Evolutionary conservation across 805 yeast species (phyloP), one percentile per base, ranked within the genome.

Genomic region (Saccharomycopsis fibuligera): DNA sequence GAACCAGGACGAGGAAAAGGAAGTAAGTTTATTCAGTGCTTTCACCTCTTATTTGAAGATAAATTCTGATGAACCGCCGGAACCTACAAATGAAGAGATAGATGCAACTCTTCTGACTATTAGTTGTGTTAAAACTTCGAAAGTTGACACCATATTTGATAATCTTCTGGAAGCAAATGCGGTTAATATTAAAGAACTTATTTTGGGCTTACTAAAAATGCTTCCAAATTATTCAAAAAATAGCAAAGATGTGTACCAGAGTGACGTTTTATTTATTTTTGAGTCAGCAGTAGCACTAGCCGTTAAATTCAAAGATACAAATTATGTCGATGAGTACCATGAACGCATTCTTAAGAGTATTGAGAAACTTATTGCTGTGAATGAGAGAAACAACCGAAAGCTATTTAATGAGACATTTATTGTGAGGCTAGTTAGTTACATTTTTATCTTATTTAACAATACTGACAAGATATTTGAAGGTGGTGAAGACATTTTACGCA

Each of bases 11-110:
- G 75, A 79, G 4, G 45, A 27, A 33, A 85, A 80, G 57, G 95
- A 82, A 30, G 72, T 73, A 9, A 88, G 98, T 2, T 61, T 93
- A n/a, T 76, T 93, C 48, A 86, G 96, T 0, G 86, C 98, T 0
- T 82, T 93, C 58, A 89, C 97, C 1, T 87, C 96, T 0, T 91
- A 89, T 59, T 75, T 93, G 64, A 86, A 93, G 54, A 93, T 97
- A 17, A 77, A 82, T 50, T 72, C 83, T 1, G 97, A 89, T 58
- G 95, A 87, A 47, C 80, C 86, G 3, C 82, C 84, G 0, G 98
- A 91, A 63, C 99, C 99, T 10, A 78, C 95, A 1, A 95, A 86
- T 49, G 96, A 87, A 59, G 97, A 91, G 57, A 83, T 93, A 44
- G 96, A 89, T 54, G 76, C 86, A 4, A 86, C 98, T 0, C 63